A percentile compares a stretch with the other conserved stretches of the same genome.
Conservation (phyloP, 192 early-diverging fungal species). For the Backusella luteola region DNA sequence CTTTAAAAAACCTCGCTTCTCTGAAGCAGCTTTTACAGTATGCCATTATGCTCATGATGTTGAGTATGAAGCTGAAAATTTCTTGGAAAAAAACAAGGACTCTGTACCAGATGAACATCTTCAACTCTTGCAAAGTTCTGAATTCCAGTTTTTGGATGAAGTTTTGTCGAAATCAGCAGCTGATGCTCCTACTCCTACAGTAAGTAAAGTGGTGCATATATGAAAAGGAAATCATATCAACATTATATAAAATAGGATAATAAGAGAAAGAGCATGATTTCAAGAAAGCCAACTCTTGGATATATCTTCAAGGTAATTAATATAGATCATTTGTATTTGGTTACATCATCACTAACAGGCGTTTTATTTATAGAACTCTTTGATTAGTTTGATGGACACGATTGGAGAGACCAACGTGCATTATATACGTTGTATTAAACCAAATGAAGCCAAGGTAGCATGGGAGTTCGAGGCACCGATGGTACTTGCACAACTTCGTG, state of each 20-base stretch:
- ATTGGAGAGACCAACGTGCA: conserved; percentile 90
- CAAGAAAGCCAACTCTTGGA: conserved; percentile 84
- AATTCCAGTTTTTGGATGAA: conserved; percentile 80
- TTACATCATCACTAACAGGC: background rate
- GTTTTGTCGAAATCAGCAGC: conserved; percentile 60
- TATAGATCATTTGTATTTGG: background rate
- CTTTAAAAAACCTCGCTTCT: conserved; percentile 93
- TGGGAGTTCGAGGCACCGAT: conserved; percentile 94
- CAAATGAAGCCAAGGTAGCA: conserved; percentile 91
- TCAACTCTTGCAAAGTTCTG: conserved; percentile 70
- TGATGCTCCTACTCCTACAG: conserved; percentile 25
- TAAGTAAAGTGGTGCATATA: background rate
- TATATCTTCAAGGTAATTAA: conserved; percentile 7
- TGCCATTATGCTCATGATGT: conserved; percentile 97
- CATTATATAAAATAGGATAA: conserved; percentile 8
- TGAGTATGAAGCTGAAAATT: conserved; percentile 92
- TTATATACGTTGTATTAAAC: conserved; percentile 99
- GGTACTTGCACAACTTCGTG: conserved; percentile 92
- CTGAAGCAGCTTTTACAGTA: conserved; percentile 84
- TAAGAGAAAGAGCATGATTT: conserved; percentile 52
- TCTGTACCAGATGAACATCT: conserved; percentile 95
- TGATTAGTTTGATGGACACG: conserved; percentile 94
- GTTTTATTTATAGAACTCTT: conserved; percentile 49
- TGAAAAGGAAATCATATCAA: background rate
- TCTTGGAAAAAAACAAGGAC: conserved; percentile 99